Evolutionary conservation across 73 alveolate genomes (phyloP), one percentile per base, ranked within the genome.

Genomic region (Paramecium sexaurelia): DNA sequence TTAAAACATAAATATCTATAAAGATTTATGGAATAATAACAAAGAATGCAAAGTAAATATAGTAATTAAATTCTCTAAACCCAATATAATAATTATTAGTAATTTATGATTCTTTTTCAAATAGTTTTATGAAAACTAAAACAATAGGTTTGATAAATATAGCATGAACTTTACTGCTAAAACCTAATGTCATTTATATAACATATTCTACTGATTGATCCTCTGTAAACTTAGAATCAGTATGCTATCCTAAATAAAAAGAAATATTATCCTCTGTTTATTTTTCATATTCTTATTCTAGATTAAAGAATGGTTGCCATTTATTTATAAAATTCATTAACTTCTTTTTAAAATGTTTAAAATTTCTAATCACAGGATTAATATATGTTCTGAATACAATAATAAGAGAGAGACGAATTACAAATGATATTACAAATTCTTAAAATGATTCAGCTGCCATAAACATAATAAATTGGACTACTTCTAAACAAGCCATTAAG

Each of bases 151-250:
- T 78, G 0, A 78, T 22, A 13, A 78, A 45, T 17, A 43, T 78
- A 9, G 75, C 90, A 41, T 78, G 73, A 29, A 78, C 75, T 9
- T 78, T 78, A 78, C 90, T 78, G 24, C 90, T 78, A 45, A 78
- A 78, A 33, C 73, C 32, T 6, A 78, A 5, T 7, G 73, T 41
- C 90, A 78, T 78, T 39, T 78, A 13, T 19, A 78, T 78, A 24
- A 78, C 90, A 20, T 39, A 78, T 45, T 78, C 90, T 41, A 78
- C 29, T 7, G 90, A 37, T 78, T 78, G 10, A 11, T 78, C 90
- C 2, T 78, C 90, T 24, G 68, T 78, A 43, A 78, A 78, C 24
- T 78, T 78, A 11, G 68, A 24, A 41, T 78, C 68, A 78, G 90
- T 78, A 13, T 78, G 73, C 41, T 45, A 32, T 19, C 90, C 90